Base-by-base conservation (phyloP, 495 filamentous ascomycete genomes). In the Oleoguttula mirabilis region DNA sequence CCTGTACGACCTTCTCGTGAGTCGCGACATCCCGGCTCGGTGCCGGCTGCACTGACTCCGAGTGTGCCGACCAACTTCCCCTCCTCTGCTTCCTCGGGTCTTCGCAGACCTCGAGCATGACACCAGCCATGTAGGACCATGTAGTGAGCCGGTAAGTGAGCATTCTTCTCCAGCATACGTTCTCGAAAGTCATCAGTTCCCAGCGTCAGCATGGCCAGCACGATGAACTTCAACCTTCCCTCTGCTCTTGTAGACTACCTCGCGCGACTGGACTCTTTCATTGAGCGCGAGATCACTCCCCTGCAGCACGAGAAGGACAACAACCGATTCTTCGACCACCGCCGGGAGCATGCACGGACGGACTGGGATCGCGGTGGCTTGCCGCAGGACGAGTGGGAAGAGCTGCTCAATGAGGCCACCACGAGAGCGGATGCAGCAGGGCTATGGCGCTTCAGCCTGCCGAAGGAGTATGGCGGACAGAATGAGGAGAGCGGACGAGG, bases 241-340 rank as follows among this genome's bases (percentile, higher is more conserved):
- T 45, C 50, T 1, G 66, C 68, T 12, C 61, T 77, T 2, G 39
- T 60, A 10, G 23, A 60, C 4, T 69, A 75, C 46, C 41, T 76
- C 20, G 20, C 47, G 14, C 53, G 54, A 4, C 54, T 77, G 16
- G 72, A 77, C 58, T 45, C 46, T 3, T 79, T 77, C 59, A 75
- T 76, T 40, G 54, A 64, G n/a, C 43, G 47, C 5, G 61, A 64
- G 22, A 75, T 77, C 40, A 50, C 60, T 8, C 75, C 71, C 2
- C 52, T 77, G 5, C 70, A 74, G 54, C 50, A 63, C 15, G 43
- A 53, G 0, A 46, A 71, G 41, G 70, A 73, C 42, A 77, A 76
- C 44, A 58, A 75, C 20, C 69, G 71, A 20, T 77, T 77, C 63
- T 77, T 77, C 53, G 71, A 77, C 54, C 66, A 77, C 52, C 63